Base-by-base conservation (phyloP, 139 green algal species). In the Volvox reticuliferus region DNA sequence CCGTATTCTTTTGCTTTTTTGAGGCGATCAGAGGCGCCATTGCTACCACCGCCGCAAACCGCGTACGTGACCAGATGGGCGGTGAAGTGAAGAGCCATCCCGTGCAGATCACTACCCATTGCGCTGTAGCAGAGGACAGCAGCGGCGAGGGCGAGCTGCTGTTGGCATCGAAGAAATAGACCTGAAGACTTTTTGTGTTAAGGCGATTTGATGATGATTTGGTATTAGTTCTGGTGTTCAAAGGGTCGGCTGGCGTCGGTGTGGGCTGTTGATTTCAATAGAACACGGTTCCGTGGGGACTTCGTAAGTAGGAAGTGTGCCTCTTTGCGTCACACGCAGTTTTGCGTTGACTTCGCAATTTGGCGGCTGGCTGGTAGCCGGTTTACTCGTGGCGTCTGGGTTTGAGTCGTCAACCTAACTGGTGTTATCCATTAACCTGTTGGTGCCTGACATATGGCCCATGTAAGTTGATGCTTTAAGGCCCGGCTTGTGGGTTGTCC, bases 1-100 rank as follows among this genome's bases (percentile, higher is more conserved):
- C 96, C 44, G 94, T 98, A 17, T 98, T 98, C 93, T 98, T 98
- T 93, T 94, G 86, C 87, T 97, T 98, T 93, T 98, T 98, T 80
- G 96, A 98, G 92, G 93, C 93, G 19, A 92, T 98, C 6, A 92
- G 95, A 17, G 82, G 84, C 35, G 50, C 37, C 37, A 91, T 97
- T 75, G 77, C 68, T 12, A 44, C 13, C 17, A 55, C 44, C 44
- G 44, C 44, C 65, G 28, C 32, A 79, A 79, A 55, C 9, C 44
- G 44, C 44, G 9, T 14, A 5, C 44, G 44, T 55, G 71, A 90
- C 28, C 55, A 55, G 50, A 30, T 19, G 0, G 1, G 32, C 32
- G 30, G 32, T 36, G 21, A 24, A 26, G 81, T 87, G 17, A 55
- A 77, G 30, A 87, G 82, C 82, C 82, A 88, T 67, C 82, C 82